Base-by-base conservation (phyloP, 2,329 filamentous ascomycete genomes). In the Diaporthe eres region DNA sequence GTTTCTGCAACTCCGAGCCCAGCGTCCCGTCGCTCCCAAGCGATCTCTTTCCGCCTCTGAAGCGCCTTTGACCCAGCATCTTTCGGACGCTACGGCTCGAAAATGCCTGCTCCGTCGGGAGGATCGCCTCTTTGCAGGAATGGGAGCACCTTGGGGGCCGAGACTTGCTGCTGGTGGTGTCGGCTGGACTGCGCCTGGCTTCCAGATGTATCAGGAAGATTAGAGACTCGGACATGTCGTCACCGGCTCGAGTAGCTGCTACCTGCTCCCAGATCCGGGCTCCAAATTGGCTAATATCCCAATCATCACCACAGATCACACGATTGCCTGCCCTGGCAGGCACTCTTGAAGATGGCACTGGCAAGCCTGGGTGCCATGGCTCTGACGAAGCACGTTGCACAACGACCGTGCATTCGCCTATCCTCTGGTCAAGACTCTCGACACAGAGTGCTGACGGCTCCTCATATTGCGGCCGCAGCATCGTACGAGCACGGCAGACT, bases 11-110 rank as follows among this genome's bases (percentile, higher is more conserved):
- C 44, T 63, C 70, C 67, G 60, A 31, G 39, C 51, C 37, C 44
- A 72, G 49, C 57, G 12, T 55, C 34, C 60, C 6, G 28, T n/a
- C 13, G 28, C 31, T 39, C 28, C 53, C 25, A 47, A 47, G 28
- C 15, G 25, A 47, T 72, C 75, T 75, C 67, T 49, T 77, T 63
- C 72, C 73, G 71, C 60, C 60, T 75, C 53, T 47, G 68, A 68
- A 53, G 39, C 19, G 63, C 49, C 44, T 34, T 47, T 39, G 17
- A 28, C 47, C 51, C 49, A 55, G 51, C 12, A 25, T 51, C 25
- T 10, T 10, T 17, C 25, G 60, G 49, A 74, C 60, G 58, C 57
- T 44, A 57, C 70, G 72, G 60, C 70, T 63, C 57, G 65, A 55
- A 42, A 31, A 67, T 67, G 74, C 71, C 39, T 55, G 34, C 65